Percentiles rank a stretch among this genome's conserved stretches.
phyloP scores from a whole-genome alignment of 2,329 filamentous ascomycete species.

The Verticillium isaacii region DNA sequence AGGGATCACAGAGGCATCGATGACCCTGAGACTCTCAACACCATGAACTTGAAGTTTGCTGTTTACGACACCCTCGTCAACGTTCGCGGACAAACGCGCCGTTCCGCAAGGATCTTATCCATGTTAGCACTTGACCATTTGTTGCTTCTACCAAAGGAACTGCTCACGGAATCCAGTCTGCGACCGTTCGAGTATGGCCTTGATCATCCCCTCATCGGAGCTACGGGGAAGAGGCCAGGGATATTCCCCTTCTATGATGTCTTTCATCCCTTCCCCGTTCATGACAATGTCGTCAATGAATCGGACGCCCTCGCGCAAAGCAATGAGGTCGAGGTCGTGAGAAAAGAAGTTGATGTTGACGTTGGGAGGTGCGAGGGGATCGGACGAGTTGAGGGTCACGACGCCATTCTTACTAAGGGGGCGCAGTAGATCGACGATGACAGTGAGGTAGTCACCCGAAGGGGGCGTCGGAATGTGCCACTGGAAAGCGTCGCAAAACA shows the following conservation, averaged over 20 bases:
- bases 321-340: slow-evolving; percentile 51
- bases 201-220: slow-evolving; percentile 51
- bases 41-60: slow-evolving; percentile 46
- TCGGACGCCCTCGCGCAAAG: slow-evolving; percentile 52
- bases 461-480: slow-evolving; percentile 38
- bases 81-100: slow-evolving; percentile 43
- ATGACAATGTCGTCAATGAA: slow-evolving; percentile 53
- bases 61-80: slow-evolving; percentile 49
- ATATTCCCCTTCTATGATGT: slow-evolving; percentile 48
- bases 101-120: slow-evolving; percentile 48
- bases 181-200: slow-evolving; percentile 49
- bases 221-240: slow-evolving; percentile 56
- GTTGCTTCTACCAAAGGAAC: neutral
- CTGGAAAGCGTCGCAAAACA: slow-evolving; percentile 48
- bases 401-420: slow-evolving; percentile 40
- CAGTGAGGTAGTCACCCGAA: slow-evolving; percentile 46
- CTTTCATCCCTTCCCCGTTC: slow-evolving; percentile 51
- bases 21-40: slow-evolving; percentile 46
- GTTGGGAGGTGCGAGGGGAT: slow-evolving; percentile 53
- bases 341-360: slow-evolving; percentile 59
- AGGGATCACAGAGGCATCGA: slow-evolving; percentile 52
- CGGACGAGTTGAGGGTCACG: slow-evolving; percentile 49
- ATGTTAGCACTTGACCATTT: neutral
- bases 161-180: slow-evolving; percentile 49
- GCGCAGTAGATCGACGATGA: slow-evolving; percentile 45